Base-by-base conservation (phyloP, 345 rosid genomes). In the Sonneratia caseolaris region DNA sequence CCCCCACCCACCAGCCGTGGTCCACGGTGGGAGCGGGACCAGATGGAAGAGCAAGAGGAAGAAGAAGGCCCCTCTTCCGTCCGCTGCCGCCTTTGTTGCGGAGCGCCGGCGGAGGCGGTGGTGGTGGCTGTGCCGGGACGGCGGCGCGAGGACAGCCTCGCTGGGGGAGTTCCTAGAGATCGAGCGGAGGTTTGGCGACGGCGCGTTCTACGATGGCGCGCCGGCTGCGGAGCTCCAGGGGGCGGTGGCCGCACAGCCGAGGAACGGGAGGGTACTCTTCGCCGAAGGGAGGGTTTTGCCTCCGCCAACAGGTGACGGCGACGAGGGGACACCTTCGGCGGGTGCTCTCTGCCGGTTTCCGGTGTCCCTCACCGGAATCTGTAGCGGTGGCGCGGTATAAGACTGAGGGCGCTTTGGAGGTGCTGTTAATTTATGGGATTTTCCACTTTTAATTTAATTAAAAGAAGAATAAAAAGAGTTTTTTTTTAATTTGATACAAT, bases 131-230 rank as follows among this genome's bases (percentile, higher is more conserved):
- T 93, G 98, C 82, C 68, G 91, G 55, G 95, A 89, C 77, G 81
- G 78, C 19, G 88, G 77, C 45, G 79, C 83, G 1, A 88, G 81
- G 71, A 88, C 94, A 24, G 89, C 94, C 5, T 93, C 98, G 3
- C 88, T 93, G 8, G 96, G 90, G 1, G 97, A 93, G 79, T 93
- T 88, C 77, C 79, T 93, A 10, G 98, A 91, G 83, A 93, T 91
- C 53, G 98, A 93, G 76, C 71, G 98, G 78, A 84, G 96, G 81
- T 91, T 85, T 42, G 96, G 94, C 0, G 96, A 89, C 70, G 84
- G 78, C 9, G 84, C 82, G 11, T 83, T 85, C 64, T 89, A 74
- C 53, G 82, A 74, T 68, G 84, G 82, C 1, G 87, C 90, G 16
- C 77, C 84, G 66, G 89, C 84, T n/a, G 78, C 83, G 55, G 91